Conservation (phyloP, 2,329 filamentous ascomycete species). For the Endoconidiophora polonica region DNA sequence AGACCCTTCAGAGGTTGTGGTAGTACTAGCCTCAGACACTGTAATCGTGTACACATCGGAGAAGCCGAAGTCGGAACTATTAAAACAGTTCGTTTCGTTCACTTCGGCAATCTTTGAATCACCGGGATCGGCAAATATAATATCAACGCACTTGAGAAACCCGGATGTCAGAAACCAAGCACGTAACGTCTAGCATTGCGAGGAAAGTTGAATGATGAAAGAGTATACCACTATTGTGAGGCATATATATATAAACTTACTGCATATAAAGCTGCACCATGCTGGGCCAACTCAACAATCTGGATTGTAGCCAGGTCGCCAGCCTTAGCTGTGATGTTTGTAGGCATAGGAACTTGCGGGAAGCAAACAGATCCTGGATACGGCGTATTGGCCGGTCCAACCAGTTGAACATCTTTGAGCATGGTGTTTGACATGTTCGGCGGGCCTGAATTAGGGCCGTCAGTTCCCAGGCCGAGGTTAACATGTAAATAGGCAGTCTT, state of each 20-base stretch:
- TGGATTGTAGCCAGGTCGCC: slow-evolving; percentile 91
- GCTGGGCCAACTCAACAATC: slow-evolving; percentile 64
- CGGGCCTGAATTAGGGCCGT: slow-evolving; percentile 47
- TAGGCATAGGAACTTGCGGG: slow-evolving; percentile 72
- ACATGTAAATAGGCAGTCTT: slow-evolving; percentile 68
- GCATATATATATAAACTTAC: slow-evolving; percentile 31
- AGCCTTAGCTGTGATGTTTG: slow-evolving; percentile 48
- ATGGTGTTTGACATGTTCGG: slow-evolving; percentile 77
- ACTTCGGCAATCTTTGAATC: slow-evolving; percentile 52
- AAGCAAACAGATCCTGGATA: slow-evolving; percentile 82
- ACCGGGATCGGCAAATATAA: slow-evolving; percentile 69
- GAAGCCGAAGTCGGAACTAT: slow-evolving; percentile 63
- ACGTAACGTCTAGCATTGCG: neutral
- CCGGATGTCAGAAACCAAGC: neutral
- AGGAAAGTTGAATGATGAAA: neutral
- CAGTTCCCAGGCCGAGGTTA: slow-evolving; percentile 72
- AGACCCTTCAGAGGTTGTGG: slow-evolving; percentile 20
- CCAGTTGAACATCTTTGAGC: slow-evolving; percentile 63
- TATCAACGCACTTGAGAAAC: slow-evolving; percentile 64
- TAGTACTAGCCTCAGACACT: slow-evolving; percentile 25
- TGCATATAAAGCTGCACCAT: slow-evolving; percentile 69
- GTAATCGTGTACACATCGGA: slow-evolving; percentile 58
- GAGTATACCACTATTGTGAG: too few species aligned
- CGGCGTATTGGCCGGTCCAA: slow-evolving; percentile 64
- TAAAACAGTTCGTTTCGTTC: slow-evolving; percentile 74